Conservation (phyloP, 805 yeast species). For the Candida mattraensis region DNA sequence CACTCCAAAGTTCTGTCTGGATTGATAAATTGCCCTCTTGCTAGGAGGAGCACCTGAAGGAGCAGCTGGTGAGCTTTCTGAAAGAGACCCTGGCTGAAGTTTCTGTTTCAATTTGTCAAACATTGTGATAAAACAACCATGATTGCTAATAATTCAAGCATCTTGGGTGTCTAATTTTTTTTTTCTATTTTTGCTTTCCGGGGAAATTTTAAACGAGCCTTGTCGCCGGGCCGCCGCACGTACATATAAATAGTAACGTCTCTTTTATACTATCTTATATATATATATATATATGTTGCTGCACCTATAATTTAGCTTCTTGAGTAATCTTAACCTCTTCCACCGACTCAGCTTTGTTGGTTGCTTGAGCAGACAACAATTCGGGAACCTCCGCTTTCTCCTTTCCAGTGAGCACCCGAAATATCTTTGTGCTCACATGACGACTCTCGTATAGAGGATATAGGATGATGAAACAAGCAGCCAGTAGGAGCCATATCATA, state of each 20-base stretch:
- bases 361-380: slow-evolving; percentile 18
- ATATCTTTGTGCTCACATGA: slow-evolving; percentile 18
- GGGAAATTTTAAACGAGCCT: too few species aligned
- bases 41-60: slow-evolving; percentile 38
- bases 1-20: slow-evolving; percentile 74
- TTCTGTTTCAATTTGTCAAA: slow-evolving; percentile 19
- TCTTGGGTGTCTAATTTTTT: too few species aligned
- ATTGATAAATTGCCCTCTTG: slow-evolving; percentile 51
- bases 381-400: slow-evolving; percentile 14
- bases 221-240: too few species aligned
- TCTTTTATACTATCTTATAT: too few species aligned
- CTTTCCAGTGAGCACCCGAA: slow-evolving; percentile 19
- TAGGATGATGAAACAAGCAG: slow-evolving; percentile 33
- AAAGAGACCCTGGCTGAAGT: slow-evolving; percentile 1
- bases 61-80: slow-evolving; percentile 30
- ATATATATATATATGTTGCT: too few species aligned
- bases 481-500: slow-evolving; percentile 35
- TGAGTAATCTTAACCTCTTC: slow-evolving; percentile 5
- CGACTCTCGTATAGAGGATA: slow-evolving; percentile 38
- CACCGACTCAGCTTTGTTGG: slow-evolving; percentile 3
- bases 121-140: slow-evolving; percentile 8
- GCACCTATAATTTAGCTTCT: slow-evolving; percentile 4
- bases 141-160: slow-evolving; percentile 5
- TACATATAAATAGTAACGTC: too few species aligned
- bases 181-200: too few species aligned